Percentiles rank a stretch among this genome's conserved stretches.
These are phyloP conservation scores for Fraxinus xanthoxyloides DNA, from an alignment of 305 asterid species.

Conservation along the genomic window DNA sequence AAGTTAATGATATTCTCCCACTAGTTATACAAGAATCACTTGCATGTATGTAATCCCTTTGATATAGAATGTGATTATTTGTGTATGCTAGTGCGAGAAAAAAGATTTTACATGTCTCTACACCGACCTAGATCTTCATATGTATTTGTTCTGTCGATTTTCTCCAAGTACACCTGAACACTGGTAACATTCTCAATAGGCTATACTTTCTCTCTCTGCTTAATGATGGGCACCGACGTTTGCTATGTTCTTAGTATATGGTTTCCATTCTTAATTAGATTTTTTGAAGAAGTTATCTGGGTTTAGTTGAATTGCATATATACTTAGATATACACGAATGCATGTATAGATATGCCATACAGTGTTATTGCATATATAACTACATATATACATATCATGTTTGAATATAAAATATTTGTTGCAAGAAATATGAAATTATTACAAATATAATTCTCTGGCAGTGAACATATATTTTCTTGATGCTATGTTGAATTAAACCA, in stretches of 20 bases:
- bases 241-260: not conserved
- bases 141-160: not conserved
- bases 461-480: not conserved
- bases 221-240: not conserved
- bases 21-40: not conserved
- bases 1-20: not conserved
- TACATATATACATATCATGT: not conserved
- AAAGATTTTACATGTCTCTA: not conserved
- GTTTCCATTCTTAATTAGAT: not conserved
- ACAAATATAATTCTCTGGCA: not conserved
- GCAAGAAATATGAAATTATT: not conserved
- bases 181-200: not conserved
- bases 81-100: not conserved
- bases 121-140: not conserved
- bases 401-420: not conserved
- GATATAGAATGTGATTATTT: not conserved
- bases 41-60: not conserved
- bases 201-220: not conserved
- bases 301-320: not conserved
- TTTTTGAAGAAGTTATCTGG: not conserved
- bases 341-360: not conserved
- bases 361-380: not conserved
- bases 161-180: not conserved
- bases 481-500: constrained; percentile 15
- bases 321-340: not conserved